Conservation (phyloP, 1,284 basidiomycete species). For the Ganoderma leucocontextum region DNA sequence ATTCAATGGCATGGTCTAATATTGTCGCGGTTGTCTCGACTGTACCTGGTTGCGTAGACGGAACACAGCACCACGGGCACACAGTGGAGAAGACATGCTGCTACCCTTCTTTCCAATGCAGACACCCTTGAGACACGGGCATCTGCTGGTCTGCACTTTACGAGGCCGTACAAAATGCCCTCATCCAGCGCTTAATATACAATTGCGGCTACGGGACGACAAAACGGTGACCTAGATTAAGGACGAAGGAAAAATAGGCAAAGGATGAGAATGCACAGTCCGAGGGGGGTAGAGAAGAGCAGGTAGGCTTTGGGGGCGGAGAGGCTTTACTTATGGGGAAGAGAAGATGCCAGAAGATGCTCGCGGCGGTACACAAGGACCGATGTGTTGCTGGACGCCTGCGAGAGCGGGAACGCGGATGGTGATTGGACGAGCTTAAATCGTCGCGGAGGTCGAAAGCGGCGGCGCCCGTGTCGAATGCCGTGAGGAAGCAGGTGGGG, state of each 20-base stretch:
- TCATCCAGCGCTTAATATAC: not conserved
- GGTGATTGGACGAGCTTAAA: conserved; percentile 31
- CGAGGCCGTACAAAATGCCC: not conserved
- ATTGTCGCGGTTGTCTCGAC: not conserved
- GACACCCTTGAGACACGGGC: not conserved
- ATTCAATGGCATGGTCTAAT: not conserved
- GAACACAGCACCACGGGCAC: not conserved
- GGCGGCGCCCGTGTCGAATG: conserved; percentile 16
- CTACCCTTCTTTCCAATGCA: not conserved
- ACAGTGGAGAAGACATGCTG: not conserved
- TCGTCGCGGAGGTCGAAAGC: conserved; percentile 26
- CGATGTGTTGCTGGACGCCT: conserved; percentile 18
- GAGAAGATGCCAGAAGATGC: conserved; percentile 14
- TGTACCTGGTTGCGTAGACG: not conserved
- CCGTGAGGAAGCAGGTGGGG: not conserved
- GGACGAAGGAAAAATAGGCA: conserved; percentile 1
- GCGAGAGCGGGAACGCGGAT: conserved; percentile 11
- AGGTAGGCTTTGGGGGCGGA: not conserved
- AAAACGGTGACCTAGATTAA: not conserved
- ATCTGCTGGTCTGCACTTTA: not conserved
- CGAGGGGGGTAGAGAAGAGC: not conserved
- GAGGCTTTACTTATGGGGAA: conserved; percentile 1
- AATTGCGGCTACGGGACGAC: not conserved
- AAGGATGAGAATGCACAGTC: not conserved
- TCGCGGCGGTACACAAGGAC: conserved; percentile 22